Evolutionary conservation across 371 early-diverging fungal species (phyloP).

Genomic region (Blakeslea trispora): DNA sequence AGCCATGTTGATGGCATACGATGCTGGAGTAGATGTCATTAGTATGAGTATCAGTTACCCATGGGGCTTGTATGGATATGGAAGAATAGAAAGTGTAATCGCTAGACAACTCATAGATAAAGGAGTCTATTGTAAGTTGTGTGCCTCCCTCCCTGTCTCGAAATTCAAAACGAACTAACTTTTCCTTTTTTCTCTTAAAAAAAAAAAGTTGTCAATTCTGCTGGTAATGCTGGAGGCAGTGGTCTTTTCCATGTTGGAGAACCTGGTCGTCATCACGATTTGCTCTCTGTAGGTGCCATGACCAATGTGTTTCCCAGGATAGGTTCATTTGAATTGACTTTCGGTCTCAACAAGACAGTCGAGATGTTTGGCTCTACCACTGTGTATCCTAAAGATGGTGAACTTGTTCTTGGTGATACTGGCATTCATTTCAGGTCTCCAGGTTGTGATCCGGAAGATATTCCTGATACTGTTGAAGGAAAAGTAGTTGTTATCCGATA

Average conservation of each 20-base stretch:
- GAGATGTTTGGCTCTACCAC: too few species aligned
- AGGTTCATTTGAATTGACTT: too few species aligned
- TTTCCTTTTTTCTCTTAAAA: too few species aligned
- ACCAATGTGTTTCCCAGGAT: neutral
- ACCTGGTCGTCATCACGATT: neutral
- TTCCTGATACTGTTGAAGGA: slow-evolving; percentile 21
- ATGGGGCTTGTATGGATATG: slow-evolving; percentile 38
- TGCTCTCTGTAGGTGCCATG: neutral
- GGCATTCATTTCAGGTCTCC: slow-evolving; percentile 4
- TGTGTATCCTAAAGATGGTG: neutral
- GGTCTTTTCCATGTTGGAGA: neutral
- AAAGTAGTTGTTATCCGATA: slow-evolving; percentile 55
- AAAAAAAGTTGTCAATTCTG: slow-evolving; percentile 13
- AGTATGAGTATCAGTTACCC: slow-evolving; percentile 66
- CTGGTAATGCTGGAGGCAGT: neutral
- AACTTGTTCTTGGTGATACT: slow-evolving; percentile 6
- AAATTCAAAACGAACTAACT: neutral
- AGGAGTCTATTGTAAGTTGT: slow-evolving; percentile 23
- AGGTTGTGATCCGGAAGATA: slow-evolving; percentile 19
- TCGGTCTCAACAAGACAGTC: too few species aligned
- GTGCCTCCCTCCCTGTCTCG: too few species aligned
- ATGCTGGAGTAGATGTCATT: slow-evolving; percentile 55
- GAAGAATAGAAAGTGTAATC: slow-evolving; percentile 13
- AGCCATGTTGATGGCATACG: slow-evolving; percentile 63
- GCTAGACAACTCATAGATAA: slow-evolving; percentile 8